These are phyloP conservation scores for Fusarium sp. DNA, from an alignment of 2,329 filamentous ascomycete species.

Conservation along the genomic window DNA sequence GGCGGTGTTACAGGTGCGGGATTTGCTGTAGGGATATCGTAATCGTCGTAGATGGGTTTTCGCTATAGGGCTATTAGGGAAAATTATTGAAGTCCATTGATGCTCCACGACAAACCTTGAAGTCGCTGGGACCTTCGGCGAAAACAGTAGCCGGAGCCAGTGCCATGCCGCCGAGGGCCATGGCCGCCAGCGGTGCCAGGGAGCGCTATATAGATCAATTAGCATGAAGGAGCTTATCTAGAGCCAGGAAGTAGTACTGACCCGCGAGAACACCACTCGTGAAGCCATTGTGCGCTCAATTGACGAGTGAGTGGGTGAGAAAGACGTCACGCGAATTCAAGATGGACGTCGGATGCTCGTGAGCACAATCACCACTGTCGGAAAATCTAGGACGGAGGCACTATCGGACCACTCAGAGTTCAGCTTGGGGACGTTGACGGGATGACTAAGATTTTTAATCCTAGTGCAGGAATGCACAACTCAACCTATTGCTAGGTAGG, in stretches of 20 bases:
- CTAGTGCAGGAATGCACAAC: constrained; percentile 7
- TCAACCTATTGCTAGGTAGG: neutral
- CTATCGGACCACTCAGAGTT: constrained; percentile 31
- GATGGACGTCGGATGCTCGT: constrained; percentile 34
- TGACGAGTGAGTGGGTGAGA: constrained; percentile 46
- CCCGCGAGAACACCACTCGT: constrained; percentile 67
- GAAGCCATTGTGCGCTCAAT: constrained; percentile 67
- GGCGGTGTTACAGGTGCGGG: constrained; percentile 43
- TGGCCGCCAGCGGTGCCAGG: constrained; percentile 62
- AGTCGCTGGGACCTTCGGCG: constrained; percentile 59
- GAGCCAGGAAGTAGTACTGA: constrained; percentile 45
- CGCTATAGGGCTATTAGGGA: constrained; percentile 44
- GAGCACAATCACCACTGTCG: constrained; percentile 36
- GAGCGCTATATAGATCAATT: constrained; percentile 55
- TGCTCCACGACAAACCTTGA: constrained; percentile 43
- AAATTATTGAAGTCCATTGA: neutral
- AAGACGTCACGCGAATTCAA: constrained; percentile 42
- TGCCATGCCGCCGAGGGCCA: constrained; percentile 59
- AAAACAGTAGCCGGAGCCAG: constrained; percentile 58
- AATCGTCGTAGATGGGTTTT: constrained; percentile 85
- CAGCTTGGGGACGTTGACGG: neutral
- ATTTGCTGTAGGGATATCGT: constrained; percentile 56
- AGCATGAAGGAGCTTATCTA: constrained; percentile 39
- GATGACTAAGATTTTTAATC: constrained; percentile 30
- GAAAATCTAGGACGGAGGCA: constrained; percentile 45